phyloP scores from a whole-genome alignment of 108 stramenopile genomes.

The Licmophora abbreviata region DNA sequence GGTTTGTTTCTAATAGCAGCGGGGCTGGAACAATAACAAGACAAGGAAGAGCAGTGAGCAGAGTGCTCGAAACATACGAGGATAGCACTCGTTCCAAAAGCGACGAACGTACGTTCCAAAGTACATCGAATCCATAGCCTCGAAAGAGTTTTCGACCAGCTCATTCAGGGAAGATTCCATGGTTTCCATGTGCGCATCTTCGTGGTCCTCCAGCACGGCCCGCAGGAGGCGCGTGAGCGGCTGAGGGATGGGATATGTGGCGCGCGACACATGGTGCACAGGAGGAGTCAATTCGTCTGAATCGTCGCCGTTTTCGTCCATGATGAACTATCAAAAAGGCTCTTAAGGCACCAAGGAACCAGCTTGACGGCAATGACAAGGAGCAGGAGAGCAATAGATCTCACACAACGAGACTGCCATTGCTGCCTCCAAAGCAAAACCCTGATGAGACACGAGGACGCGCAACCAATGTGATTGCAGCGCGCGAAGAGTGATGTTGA shows the following conservation, averaged over 20 bases:
- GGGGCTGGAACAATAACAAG: conserved; percentile 11
- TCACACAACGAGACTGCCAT: too few species aligned
- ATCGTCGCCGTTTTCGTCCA: too few species aligned
- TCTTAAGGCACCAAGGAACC: too few species aligned
- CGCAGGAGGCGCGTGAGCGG: conserved; percentile 7
- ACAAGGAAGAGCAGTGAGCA: too few species aligned
- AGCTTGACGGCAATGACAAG: too few species aligned
- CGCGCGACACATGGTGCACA: conserved; percentile 10
- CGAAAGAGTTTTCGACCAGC: conserved; percentile 20
- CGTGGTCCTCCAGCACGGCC: neutral
- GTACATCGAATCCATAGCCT: conserved; percentile 28
- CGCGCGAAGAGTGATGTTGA: too few species aligned
- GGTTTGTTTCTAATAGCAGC: neutral
- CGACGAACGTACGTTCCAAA: conserved; percentile 15
- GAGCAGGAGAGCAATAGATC: too few species aligned
- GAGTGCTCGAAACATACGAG: conserved; percentile 4
- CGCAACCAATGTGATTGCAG: too few species aligned
- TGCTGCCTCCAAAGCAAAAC: too few species aligned
- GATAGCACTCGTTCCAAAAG: conserved; percentile 2
- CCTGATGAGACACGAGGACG: too few species aligned
- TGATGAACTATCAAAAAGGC: too few species aligned
- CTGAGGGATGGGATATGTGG: conserved; percentile 14
- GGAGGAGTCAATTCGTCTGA: too few species aligned
- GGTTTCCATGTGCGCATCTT: conserved; percentile 3
- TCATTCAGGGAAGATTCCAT: conserved; percentile 6